Evolutionary conservation across 352 stramenopile genomes (phyloP), one percentile per base, ranked within the genome.

Genomic region (Pythium volutum): DNA sequence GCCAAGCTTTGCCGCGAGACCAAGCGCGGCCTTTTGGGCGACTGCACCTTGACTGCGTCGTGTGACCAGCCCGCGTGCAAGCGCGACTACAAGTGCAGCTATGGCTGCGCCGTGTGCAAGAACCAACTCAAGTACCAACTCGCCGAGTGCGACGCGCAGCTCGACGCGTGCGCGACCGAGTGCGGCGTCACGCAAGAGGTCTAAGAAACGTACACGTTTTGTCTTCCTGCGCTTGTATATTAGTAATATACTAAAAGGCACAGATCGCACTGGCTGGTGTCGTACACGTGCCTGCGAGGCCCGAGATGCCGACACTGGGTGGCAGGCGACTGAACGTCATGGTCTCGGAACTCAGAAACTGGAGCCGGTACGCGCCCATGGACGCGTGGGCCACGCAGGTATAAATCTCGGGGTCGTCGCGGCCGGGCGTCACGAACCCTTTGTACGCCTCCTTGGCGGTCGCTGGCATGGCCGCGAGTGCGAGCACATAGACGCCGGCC

Each of bases 401-500:
- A 45, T 70, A 74, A 33, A 74, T 49, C 55, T 69, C 67, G 0
- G 67, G 67, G 8, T 23, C 38, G 51, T 64, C 45, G 9, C 2
- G 9, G 2, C 16, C 23, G 1, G 41, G 14, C 16, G 18, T 34
- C n/a, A 45, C 47, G 15, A 46, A 33, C 6, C 67, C 67, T 11
- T 43, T 46, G 47, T 42, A 75, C 0, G 72, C 75, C 7, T 74
- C 68, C 1, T 41, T 48, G 9, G 54, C 31, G 52, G 27, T 71
- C 39, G 22, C 65, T 14, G 72, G 72, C 12, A 84, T 75, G 12
- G 79, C 58, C 6, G 66, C 67, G 27, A 88, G 45, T 0, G 63
- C 68, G 7, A 88, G 39, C 15, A 76, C 53, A 69, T 88, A 88
- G 33, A 57, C 63, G 16, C 77, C 77, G 22, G 72, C 59, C 66